These are phyloP conservation scores for Lasiosphaeriaceae sp. DNA, from an alignment of 495 filamentous ascomycete species.

Conservation along the genomic window DNA sequence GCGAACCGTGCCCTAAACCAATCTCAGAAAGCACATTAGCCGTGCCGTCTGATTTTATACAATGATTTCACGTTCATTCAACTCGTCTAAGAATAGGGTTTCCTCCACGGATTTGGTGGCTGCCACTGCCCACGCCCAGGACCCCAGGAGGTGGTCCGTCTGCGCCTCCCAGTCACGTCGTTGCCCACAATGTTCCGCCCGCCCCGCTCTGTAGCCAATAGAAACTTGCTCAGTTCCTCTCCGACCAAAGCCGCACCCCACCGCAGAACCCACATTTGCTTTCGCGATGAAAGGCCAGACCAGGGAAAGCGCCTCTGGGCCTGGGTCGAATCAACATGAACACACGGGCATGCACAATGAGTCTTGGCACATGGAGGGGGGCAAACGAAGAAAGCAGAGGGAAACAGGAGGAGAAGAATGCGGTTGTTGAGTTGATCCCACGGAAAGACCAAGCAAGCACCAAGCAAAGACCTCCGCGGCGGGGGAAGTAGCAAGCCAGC, in stretches of 20 bases:
- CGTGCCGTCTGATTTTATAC: no score
- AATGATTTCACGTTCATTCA: no score
- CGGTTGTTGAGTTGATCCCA: not conserved
- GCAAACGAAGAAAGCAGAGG: not conserved
- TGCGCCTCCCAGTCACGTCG: conserved; percentile 5
- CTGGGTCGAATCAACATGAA: conserved; percentile 7
- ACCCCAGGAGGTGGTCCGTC: not conserved
- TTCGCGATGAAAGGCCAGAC: not conserved
- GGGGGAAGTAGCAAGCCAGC: no score
- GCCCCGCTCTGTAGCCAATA: conserved; percentile 35
- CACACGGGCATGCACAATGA: not conserved
- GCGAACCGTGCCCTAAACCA: no score
- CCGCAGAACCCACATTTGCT: conserved; percentile 18
- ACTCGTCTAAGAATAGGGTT: no score
- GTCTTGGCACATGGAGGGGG: not conserved
- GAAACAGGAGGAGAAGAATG: not conserved
- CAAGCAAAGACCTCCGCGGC: not conserved
- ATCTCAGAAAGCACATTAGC: no score
- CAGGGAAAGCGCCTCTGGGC: conserved; percentile 5
- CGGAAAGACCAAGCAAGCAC: not conserved
- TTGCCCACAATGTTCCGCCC: conserved; percentile 1
- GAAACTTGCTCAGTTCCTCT: conserved; percentile 48
- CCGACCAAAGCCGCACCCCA: conserved; percentile 35
- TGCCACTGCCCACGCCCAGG: no score
- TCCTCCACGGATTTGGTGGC: no score